These are phyloP conservation scores for Botrytis porri DNA, from an alignment of 2,329 filamentous ascomycete species.

Conservation along the genomic window DNA sequence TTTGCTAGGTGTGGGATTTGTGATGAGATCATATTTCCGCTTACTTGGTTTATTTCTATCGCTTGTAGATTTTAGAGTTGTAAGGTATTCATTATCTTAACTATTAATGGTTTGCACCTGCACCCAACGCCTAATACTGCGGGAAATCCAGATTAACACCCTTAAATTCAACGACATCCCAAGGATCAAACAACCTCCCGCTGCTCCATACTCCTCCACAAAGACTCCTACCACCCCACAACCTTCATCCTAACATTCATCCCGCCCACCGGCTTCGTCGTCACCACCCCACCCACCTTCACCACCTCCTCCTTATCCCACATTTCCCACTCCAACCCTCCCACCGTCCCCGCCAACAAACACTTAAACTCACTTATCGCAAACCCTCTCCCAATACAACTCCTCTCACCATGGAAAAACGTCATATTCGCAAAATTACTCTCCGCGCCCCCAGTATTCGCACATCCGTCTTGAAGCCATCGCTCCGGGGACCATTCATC, in stretches of 20 bases:
- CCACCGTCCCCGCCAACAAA: conserved; percentile 7
- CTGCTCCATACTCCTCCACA: no score
- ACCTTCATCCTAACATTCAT: conserved; percentile 19
- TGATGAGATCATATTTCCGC: no score
- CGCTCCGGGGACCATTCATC: conserved; percentile 58
- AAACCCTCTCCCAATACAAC: conserved; percentile 80
- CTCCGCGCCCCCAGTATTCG: conserved; percentile 60
- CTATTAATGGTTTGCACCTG: background rate
- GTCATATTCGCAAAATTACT: conserved; percentile 78
- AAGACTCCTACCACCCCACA: background rate
- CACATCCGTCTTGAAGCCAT: conserved; percentile 42
- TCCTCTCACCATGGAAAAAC: conserved; percentile 80
- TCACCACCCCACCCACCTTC: conserved; percentile 55
- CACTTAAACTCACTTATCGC: conserved; percentile 69
- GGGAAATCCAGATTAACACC: background rate
- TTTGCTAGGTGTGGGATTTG: no score
- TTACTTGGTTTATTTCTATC: background rate
- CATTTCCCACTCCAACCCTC: conserved; percentile 25
- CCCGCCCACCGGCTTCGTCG: conserved; percentile 26
- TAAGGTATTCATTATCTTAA: background rate
- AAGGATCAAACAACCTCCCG: no score
- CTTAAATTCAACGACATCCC: background rate
- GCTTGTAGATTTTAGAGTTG: background rate
- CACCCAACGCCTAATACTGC: background rate
- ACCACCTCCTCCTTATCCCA: conserved; percentile 42